These are phyloP conservation scores for Podospora comata DNA, from an alignment of 495 filamentous ascomycete genomes.

Conservation along the genomic window DNA sequence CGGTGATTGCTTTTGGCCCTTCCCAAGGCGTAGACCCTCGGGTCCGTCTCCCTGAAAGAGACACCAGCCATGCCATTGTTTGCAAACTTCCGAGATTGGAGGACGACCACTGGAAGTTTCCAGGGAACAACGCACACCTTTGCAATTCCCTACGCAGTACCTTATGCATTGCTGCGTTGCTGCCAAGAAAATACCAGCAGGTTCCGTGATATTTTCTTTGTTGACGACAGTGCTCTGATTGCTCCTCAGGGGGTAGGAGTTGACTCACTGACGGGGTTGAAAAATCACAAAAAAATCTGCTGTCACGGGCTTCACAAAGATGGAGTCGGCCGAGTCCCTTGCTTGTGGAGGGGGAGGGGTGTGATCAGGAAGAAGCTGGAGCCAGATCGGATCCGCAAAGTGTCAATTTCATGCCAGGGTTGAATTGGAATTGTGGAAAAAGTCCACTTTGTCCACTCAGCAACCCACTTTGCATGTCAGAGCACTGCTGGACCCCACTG, in stretches of 20 bases:
- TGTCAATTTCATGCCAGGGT: background rate
- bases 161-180: background rate
- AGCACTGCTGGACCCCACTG: conserved; percentile 1
- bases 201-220: background rate
- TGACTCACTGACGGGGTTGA: background rate
- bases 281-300: conserved; percentile 1
- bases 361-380: background rate
- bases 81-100: conserved; percentile 6
- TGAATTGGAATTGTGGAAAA: conserved; percentile 4
- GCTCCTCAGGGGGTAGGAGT: conserved; percentile 1
- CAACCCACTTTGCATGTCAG: background rate
- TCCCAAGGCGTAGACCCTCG: background rate
- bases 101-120: background rate
- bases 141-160: no score
- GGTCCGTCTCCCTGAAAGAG: background rate
- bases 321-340: background rate
- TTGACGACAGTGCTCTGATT: background rate
- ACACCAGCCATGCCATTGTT: background rate
- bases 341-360: background rate
- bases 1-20: background rate
- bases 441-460: background rate
- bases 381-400: background rate
- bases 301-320: background rate
- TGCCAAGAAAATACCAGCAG: background rate
- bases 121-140: background rate